Conservation (phyloP, 2,329 filamentous ascomycete species). For the Pseudogymnoascus sp. region DNA sequence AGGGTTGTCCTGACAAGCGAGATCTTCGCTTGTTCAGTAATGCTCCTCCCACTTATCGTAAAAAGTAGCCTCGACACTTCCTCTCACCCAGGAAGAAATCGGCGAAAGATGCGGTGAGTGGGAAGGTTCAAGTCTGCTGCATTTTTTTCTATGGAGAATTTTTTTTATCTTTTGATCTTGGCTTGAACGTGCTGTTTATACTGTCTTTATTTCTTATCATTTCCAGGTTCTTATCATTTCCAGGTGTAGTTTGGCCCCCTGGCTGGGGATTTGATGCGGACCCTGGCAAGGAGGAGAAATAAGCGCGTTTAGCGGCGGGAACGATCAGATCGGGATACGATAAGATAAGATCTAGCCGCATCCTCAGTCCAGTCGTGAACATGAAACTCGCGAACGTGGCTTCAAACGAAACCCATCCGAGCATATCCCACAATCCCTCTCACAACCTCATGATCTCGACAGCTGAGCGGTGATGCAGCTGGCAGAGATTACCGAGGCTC, state of each 20-base stretch:
- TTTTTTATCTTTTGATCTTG: neutral
- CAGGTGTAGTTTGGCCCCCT: neutral
- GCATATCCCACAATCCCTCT: neutral
- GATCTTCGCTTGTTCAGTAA: neutral
- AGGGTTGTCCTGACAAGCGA: neutral
- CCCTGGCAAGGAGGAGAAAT: neutral
- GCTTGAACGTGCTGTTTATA: too few species aligned
- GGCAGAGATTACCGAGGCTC: neutral
- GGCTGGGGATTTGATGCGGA: neutral
- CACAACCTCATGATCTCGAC: neutral
- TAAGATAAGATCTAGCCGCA: neutral
- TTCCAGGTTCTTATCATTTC: neutral
- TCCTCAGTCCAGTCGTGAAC: neutral
- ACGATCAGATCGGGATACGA: neutral
- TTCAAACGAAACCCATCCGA: neutral
- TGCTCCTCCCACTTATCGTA: neutral
- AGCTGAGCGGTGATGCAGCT: neutral
- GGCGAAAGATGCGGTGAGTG: neutral
- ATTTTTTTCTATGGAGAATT: neutral
- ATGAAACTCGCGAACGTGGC: conserved; percentile 1
- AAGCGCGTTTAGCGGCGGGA: neutral
- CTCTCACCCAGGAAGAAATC: neutral
- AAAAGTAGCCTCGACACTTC: neutral
- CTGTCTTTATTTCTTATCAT: neutral
- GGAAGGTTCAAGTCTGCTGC: neutral